Conservation (phyloP, 331 rosid genomes). For the Acacia pycnantha region DNA sequence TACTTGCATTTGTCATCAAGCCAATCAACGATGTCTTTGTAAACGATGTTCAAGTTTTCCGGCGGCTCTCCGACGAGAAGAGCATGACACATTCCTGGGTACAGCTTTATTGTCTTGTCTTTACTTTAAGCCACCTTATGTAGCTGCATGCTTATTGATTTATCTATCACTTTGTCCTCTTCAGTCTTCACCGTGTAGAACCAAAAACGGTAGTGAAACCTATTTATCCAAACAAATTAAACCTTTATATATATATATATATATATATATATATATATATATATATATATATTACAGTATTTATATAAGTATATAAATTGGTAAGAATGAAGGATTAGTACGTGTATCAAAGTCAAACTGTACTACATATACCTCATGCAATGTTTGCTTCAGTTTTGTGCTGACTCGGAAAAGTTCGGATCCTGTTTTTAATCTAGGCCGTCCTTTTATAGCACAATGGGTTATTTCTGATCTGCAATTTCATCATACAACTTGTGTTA, state of each 20-base stretch:
- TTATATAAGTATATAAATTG: too few relatives aligned
- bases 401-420: constrained; percentile 61
- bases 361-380: constrained; percentile 52
- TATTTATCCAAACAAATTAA: neutral
- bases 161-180: constrained; percentile 71
- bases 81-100: constrained; percentile 93
- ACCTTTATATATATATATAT: neutral
- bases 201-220: constrained; percentile 72
- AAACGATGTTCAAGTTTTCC: constrained; percentile 59
- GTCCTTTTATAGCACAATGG: constrained; percentile 74
- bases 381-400: constrained; percentile 44
- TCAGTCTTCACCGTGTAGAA: constrained; percentile 85
- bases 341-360: too few relatives aligned
- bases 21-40: constrained; percentile 73
- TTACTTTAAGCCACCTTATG: constrained; percentile 53
- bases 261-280: too few relatives aligned
- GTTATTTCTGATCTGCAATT: constrained; percentile 53
- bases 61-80: constrained; percentile 79
- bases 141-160: constrained; percentile 62
- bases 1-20: constrained; percentile 35
- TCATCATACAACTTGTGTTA: neutral
- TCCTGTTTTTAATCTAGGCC: constrained; percentile 81
- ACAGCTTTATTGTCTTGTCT: constrained; percentile 74
- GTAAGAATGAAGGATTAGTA: neutral
- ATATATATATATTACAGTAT: too few relatives aligned